A percentile compares a stretch with the other conserved stretches of the same genome.
Conservation (phyloP, 1,284 basidiomycete genomes). For the Phellinidium pouzarii region DNA sequence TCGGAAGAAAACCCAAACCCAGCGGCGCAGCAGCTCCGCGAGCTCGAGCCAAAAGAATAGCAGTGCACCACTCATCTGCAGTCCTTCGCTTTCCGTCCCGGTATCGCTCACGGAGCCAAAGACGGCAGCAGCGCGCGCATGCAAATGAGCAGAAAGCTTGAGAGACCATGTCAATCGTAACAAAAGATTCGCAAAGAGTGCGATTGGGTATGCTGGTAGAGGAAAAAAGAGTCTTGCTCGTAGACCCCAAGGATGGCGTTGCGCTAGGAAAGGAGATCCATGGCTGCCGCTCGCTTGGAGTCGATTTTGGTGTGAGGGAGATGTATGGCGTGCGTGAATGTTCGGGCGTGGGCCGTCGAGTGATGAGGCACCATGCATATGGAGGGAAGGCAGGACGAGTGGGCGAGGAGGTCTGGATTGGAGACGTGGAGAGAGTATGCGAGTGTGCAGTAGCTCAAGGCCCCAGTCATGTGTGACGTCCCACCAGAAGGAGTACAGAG, state of each 20-base stretch:
- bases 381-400: slow-evolving; percentile 41
- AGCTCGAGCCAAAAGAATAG: slow-evolving; percentile 89
- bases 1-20: slow-evolving; percentile 96
- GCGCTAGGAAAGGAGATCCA: slow-evolving; percentile 10
- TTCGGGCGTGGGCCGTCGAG: neutral
- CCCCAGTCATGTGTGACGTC: slow-evolving; percentile 99
- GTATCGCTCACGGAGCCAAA: neutral
- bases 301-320: neutral
- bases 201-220: slow-evolving; percentile 80
- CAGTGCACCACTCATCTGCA: slow-evolving; percentile 58
- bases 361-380: slow-evolving; percentile 24
- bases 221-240: slow-evolving; percentile 70
- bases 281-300: neutral
- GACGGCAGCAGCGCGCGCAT: slow-evolving; percentile 37
- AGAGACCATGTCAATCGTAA: slow-evolving; percentile 94
- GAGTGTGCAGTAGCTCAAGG: slow-evolving; percentile 56
- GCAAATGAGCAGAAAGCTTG: slow-evolving; percentile 85
- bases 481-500: slow-evolving; percentile 98
- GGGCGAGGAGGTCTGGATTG: slow-evolving; percentile 32
- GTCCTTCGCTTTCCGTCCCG: neutral
- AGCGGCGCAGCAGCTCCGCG: slow-evolving; percentile 83
- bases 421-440: neutral
- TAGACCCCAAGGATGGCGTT: slow-evolving; percentile 59
- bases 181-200: slow-evolving; percentile 80
- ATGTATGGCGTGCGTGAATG: slow-evolving; percentile 1